phyloP scores from a whole-genome alignment of 2,329 filamentous ascomycete genomes.

The Trematosphaeria pertusa region DNA sequence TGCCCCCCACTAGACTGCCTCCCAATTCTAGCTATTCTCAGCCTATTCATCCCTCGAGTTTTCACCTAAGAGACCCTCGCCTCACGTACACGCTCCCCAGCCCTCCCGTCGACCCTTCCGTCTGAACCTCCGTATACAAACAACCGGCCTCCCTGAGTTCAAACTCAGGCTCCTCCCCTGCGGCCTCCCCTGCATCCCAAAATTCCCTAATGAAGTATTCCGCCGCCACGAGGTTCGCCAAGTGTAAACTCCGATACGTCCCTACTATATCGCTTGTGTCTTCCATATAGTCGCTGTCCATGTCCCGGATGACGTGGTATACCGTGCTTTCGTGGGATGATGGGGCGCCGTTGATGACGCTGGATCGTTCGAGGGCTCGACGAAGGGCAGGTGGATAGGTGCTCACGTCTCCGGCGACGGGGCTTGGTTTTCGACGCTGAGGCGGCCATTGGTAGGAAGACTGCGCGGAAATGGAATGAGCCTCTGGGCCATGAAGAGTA shows the following conservation, averaged over 20 bases:
- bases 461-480: no score
- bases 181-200: not conserved
- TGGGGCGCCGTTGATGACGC: not conserved
- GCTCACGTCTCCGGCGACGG: not conserved
- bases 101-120: no score
- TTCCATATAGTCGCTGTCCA: slow-evolving; percentile 1
- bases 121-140: no score
- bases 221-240: slow-evolving; percentile 2
- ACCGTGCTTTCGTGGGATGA: not conserved
- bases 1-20: no score
- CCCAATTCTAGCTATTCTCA: no score
- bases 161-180: not conserved
- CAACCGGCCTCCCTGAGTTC: not conserved
- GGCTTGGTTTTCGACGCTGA: not conserved
- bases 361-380: not conserved
- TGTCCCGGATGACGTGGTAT: not conserved
- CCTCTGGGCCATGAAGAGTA: no score
- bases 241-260: slow-evolving; percentile 1
- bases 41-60: no score
- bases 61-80: no score
- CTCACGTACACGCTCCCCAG: no score
- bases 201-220: slow-evolving; percentile 2
- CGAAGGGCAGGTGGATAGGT: not conserved
- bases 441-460: no score
- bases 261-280: not conserved